Evolutionary conservation across 1,284 basidiomycete genomes (phyloP), one percentile per base, ranked within the genome.

Genomic region (Boletus semigastroideus): DNA sequence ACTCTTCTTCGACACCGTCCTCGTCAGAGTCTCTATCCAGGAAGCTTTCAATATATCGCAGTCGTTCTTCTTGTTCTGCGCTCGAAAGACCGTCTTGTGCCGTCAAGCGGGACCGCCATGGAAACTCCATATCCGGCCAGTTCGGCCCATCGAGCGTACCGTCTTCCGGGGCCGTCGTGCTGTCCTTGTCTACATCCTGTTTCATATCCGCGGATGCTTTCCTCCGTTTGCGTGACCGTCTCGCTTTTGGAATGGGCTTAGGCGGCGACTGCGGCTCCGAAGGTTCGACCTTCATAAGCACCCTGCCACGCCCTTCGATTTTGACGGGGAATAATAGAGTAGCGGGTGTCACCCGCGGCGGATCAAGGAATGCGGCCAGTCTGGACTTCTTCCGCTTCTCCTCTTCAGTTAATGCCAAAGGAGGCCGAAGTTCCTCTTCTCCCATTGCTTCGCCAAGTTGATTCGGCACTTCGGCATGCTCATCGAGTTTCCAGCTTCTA

Each of bases 41-140:
- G 52, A 74, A 73, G 19, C 52, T 62, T 45, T 68, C 67, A 37
- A 73, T 70, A 51, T 57, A 62, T 22, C 59, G 57, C 44, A 66
- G 55, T 46, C 81, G 76, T 59, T 86, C 82, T 56, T 78, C 78
- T 59, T 81, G 75, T 59, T 83, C 77, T 43, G 75, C 73, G 59
- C 75, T 78, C 25, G 74, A 72, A 44, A 73, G 58, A 40, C 82
- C 78, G 17, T 72, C 70, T 37, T 78, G 74, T 64, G 85, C 79
- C 56, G 80, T 76, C 17, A 69, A 72, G 47, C 83, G 74, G 56
- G 84, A 62, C 46, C 78, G 75, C 89, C 89, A 92, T 16, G 89
- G 89, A 59, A 90, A 89, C 62, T 82, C 80, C 13, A 73, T 58
- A 60, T 92, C 89, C 9, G 84, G 82, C 89, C 89, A 92, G 63